Base-by-base conservation (phyloP, 345 rosid genomes). In the Raphanus sativus region DNA sequence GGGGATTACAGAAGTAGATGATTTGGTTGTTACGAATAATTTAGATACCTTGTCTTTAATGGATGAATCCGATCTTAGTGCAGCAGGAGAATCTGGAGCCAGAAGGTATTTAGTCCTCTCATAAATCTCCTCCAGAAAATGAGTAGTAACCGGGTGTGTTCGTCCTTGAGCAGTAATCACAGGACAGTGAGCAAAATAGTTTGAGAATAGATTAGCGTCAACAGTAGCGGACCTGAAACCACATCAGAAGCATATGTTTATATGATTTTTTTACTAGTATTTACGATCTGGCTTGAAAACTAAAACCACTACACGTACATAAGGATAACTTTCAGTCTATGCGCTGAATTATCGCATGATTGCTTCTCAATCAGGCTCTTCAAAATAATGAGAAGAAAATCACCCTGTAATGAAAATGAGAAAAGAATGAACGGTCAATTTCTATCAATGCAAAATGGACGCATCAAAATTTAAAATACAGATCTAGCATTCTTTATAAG, bases 191-290 rank as follows among this genome's bases (percentile, higher is more conserved):
- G 92, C 91, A 86, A 91, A 94, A 83, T 91, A 94, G 56, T 87
- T 85, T 55, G 97, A 91, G 78, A 91, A 91, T 63, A 87, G 84
- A 80, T 80, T 81, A 34, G 98, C 90, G 85, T 94, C 96, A 79
- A 94, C 98, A 5, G 98, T 94, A 68, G 98, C 98, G 61, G 98
- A 94, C 98, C 98, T 91, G 85, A 73, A 64, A 64, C 33, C 11
- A 28, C 50, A 73, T 58, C 65, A 69, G 62, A 62, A 66, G 58
- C 58, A 74, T 73, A 60, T 45, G 73, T 26, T 40, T 36, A 36
- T 21, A 38, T 62, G 77, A 15, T 29, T 8, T 56, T 8, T 56
- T 55, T 54, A 58, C 25, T 73, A 69, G 29, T 38, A 72, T n/a
- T 62, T 36, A 26, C 56, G 33, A 38, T 40, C 30, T 34, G 13